Evolutionary conservation across 768 basidiomycete genomes (phyloP), one percentile per base, ranked within the genome.

Genomic region (Lactarius psammicola): DNA sequence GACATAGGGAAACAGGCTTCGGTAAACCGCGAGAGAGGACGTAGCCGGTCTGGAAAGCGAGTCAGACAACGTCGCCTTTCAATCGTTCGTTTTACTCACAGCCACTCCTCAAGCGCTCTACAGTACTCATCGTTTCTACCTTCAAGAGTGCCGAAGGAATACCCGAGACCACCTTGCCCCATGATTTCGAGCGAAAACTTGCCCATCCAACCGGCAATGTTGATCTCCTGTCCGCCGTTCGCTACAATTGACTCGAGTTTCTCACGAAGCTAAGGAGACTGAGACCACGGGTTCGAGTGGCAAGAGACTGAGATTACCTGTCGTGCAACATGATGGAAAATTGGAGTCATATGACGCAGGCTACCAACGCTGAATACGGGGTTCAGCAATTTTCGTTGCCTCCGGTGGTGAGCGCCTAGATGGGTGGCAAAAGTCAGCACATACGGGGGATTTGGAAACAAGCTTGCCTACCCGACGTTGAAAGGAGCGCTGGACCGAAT

Each of bases 191-290:
- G 55, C 3, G 65, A 51, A 30, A 58, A 30, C 11, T 56, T 36
- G 23, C 23, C 38, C 31, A 69, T 40, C 31, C 55, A 67, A 20
- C 56, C 31, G 5, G 58, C 20, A 3, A 66, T 44, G 49, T 67
- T 58, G 51, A 68, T n/a, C 23, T 10, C 73, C 69, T 65, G 78
- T 78, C n/a, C 81, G 74, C 64, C 77, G 78, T 59, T 78, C 78
- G 23, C 80, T 72, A 3, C 31, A 49, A 31, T 34, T 42, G 36
- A 40, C 15, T 56, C 38, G 4, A 62, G 30, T 2, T 28, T 56
- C 74, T 74, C 40, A 69, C 64, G 64, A 76, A 72, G 0, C 80
- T 81, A 1, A 68, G 76, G 71, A 71, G 74, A 54, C 80, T 79
- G 7, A 36, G 31, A 80, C 79, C 42, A 81, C 11, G 11, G 17